phyloP scores from a whole-genome alignment of 257 asterid species.

The Solanum dulcamara region DNA sequence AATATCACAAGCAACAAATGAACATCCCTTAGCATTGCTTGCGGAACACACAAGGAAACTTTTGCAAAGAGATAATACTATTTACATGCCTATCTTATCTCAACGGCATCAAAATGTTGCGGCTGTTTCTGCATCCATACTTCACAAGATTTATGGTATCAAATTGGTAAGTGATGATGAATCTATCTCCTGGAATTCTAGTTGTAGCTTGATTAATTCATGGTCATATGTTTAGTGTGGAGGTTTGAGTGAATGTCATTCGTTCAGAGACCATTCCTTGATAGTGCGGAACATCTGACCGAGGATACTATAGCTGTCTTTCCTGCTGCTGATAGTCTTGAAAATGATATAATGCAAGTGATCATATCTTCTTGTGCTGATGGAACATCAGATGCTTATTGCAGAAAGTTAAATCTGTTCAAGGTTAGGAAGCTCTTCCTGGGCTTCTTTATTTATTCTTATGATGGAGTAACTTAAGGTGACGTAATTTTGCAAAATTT shows the following conservation, averaged over 20 bases:
- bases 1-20: slow-evolving; percentile 56
- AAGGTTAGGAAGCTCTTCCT: slow-evolving; percentile 41
- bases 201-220: slow-evolving; percentile 9
- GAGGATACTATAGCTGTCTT: slow-evolving; percentile 90
- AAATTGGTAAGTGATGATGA: slow-evolving; percentile 49
- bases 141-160: slow-evolving; percentile 85
- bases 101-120: slow-evolving; percentile 62
- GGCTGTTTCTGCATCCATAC: slow-evolving; percentile 79
- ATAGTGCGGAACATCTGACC: slow-evolving; percentile 80
- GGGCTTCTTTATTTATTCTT: neutral
- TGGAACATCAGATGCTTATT: slow-evolving; percentile 64
- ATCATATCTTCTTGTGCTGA: slow-evolving; percentile 63
- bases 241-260: slow-evolving; percentile 12
- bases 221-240: slow-evolving; percentile 2
- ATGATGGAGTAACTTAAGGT: neutral
- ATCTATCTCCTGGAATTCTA: neutral
- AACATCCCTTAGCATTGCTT: slow-evolving; percentile 77
- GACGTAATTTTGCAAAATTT: neutral
- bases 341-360: slow-evolving; percentile 51
- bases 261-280: slow-evolving; percentile 83
- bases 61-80: slow-evolving; percentile 39
- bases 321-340: slow-evolving; percentile 91
- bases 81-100: slow-evolving; percentile 66
- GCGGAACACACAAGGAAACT: slow-evolving; percentile 70
- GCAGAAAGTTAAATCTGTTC: slow-evolving; percentile 61